Conservation (phyloP, 352 stramenopile species). For the Phytopythium vexans region DNA sequence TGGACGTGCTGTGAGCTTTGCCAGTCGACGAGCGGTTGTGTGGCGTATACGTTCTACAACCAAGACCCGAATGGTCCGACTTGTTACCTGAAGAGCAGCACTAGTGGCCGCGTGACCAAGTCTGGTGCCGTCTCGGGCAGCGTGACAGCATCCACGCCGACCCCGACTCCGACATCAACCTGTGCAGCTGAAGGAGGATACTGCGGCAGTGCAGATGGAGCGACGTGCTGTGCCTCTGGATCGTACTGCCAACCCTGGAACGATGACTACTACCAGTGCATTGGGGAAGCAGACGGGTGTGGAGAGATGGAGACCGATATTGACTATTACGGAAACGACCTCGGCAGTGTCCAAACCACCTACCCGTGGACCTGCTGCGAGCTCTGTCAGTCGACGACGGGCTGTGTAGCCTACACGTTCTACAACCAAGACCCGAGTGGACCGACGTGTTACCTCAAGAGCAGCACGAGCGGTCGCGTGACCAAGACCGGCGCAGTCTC, state of each 20-base stretch:
- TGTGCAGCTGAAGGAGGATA: conserved; percentile 20
- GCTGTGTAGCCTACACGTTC: conserved; percentile 44
- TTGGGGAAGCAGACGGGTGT: conserved; percentile 27
- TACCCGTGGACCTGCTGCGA: conserved; percentile 33
- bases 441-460: conserved; percentile 50
- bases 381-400: conserved; percentile 19
- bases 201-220: conserved; percentile 38
- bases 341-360: conserved; percentile 24
- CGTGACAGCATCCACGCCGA: no score
- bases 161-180: background rate
- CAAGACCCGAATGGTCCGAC: conserved; percentile 22
- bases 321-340: conserved; percentile 45
- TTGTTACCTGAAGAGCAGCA: conserved; percentile 46
- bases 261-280: conserved; percentile 52
- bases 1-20: conserved; percentile 27
- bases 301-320: conserved; percentile 35
- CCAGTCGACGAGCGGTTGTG: conserved; percentile 21
- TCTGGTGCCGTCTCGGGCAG: conserved; percentile 28
- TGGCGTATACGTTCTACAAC: conserved; percentile 42
- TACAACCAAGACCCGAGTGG: conserved; percentile 31
- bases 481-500: conserved; percentile 26
- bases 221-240: conserved; percentile 34
- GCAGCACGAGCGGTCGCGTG: conserved; percentile 12
- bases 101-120: conserved; percentile 11
- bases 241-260: conserved; percentile 66